Percentiles rank a stretch among this genome's conserved stretches.
These are phyloP conservation scores for Arabidopsis lyrata DNA, from an alignment of 441 rosid genomes.

Conservation along the genomic window DNA sequence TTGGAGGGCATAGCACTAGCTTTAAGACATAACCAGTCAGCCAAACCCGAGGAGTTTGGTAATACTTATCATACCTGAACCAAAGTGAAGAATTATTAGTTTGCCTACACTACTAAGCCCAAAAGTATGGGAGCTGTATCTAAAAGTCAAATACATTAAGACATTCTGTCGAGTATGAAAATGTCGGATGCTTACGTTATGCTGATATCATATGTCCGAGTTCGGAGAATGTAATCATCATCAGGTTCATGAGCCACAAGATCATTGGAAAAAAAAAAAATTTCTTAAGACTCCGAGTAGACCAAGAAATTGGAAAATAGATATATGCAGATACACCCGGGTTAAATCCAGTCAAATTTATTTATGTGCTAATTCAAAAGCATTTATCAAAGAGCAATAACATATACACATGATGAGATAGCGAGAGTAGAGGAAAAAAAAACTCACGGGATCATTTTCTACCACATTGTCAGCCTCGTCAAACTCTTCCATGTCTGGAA, in stretches of 20 bases:
- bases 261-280: constrained; percentile 46
- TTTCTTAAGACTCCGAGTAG: not conserved
- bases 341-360: not conserved
- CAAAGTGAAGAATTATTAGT: constrained; percentile 15
- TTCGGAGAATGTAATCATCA: constrained; percentile 87
- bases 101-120: constrained; percentile 2
- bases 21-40: constrained; percentile 81
- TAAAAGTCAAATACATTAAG: not conserved
- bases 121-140: constrained; percentile 22
- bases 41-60: constrained; percentile 97
- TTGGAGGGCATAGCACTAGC: not conserved
- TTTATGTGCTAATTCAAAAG: constrained; percentile 9
- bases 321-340: not conserved
- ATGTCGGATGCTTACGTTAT: constrained; percentile 74
- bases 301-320: not conserved
- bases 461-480: constrained; percentile 77
- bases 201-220: constrained; percentile 98
- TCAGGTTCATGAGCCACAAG: constrained; percentile 89
- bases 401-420: not conserved
- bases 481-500: constrained; percentile 93
- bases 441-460: constrained; percentile 82
- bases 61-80: constrained; percentile 95
- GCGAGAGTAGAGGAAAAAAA: not conserved
- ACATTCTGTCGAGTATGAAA: not conserved
- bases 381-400: constrained; percentile 8